phyloP scores from a whole-genome alignment of 768 basidiomycete species.

The Kwoniella europaea region DNA sequence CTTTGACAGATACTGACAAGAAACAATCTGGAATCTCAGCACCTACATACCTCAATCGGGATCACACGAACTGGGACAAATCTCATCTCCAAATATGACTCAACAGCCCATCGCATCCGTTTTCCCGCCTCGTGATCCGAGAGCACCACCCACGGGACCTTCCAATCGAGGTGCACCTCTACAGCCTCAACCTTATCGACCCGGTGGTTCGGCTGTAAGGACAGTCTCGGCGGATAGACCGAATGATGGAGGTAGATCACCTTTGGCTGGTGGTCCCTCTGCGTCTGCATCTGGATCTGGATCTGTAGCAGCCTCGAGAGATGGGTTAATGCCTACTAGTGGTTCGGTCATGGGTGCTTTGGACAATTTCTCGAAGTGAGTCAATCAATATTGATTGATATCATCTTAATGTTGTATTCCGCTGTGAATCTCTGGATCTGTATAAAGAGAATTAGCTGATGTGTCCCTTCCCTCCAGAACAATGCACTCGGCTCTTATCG shows the following conservation, averaged over 20 bases:
- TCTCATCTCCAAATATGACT: neutral
- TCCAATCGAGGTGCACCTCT: neutral
- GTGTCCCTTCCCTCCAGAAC: slow-evolving; percentile 5
- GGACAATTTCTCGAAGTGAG: slow-evolving; percentile 26
- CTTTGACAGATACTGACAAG: neutral
- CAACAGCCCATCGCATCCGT: neutral
- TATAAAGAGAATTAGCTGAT: neutral
- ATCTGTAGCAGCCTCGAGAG: neutral
- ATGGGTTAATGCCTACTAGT: neutral
- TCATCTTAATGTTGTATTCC: neutral
- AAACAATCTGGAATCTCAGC: neutral
- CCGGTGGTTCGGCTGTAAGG: neutral
- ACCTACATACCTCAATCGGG: neutral
- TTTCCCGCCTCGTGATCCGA: neutral
- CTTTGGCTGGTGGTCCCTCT: slow-evolving; percentile 5
- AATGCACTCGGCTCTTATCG: slow-evolving; percentile 28
- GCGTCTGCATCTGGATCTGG: neutral
- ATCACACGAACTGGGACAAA: slow-evolving; percentile 1
- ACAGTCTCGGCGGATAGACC: slow-evolving; percentile 2
- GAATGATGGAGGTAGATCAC: slow-evolving; percentile 8
- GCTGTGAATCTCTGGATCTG: neutral
- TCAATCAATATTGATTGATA: neutral
- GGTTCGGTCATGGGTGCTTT: slow-evolving; percentile 15
- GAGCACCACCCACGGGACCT: neutral
- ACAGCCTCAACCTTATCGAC: neutral